Evolutionary conservation across 2,329 filamentous ascomycete genomes (phyloP).

Genomic region (Xylaria sp.): DNA sequence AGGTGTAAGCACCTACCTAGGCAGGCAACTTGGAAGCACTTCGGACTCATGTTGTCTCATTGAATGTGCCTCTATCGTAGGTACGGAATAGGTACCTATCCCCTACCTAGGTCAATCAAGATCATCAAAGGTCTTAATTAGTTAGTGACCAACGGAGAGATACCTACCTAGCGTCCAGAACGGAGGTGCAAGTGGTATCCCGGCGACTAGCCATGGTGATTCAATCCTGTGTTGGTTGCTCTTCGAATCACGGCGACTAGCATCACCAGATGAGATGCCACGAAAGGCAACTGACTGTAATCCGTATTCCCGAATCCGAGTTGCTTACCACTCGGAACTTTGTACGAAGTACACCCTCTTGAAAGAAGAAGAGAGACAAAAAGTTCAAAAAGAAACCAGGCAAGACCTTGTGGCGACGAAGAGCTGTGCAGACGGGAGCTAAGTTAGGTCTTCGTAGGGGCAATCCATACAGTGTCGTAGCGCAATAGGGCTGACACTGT

Average conservation of each 20-base stretch:
- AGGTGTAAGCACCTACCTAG: background rate
- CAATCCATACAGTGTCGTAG: background rate
- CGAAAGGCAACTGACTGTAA: background rate
- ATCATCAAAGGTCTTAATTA: background rate
- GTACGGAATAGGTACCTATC: no score
- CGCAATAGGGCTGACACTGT: background rate
- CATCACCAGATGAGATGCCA: background rate
- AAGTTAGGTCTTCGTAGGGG: background rate
- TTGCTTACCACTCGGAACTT: background rate
- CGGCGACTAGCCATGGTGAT: background rate
- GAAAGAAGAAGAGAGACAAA: no score
- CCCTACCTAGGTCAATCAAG: background rate
- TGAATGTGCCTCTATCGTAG: no score
- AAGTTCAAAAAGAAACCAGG: no score
- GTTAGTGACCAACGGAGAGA: background rate
- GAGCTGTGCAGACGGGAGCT: no score
- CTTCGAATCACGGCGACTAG: background rate
- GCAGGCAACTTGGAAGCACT: background rate
- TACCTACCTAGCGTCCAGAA: background rate
- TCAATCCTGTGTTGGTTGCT: background rate
- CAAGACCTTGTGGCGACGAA: no score
- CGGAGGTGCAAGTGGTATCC: background rate
- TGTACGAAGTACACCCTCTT: no score
- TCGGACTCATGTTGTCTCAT: no score
- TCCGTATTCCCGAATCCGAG: background rate